Percentiles rank a stretch among this genome's conserved stretches.
phyloP scores from a whole-genome alignment of 768 basidiomycete genomes.

The Mycena metata region DNA sequence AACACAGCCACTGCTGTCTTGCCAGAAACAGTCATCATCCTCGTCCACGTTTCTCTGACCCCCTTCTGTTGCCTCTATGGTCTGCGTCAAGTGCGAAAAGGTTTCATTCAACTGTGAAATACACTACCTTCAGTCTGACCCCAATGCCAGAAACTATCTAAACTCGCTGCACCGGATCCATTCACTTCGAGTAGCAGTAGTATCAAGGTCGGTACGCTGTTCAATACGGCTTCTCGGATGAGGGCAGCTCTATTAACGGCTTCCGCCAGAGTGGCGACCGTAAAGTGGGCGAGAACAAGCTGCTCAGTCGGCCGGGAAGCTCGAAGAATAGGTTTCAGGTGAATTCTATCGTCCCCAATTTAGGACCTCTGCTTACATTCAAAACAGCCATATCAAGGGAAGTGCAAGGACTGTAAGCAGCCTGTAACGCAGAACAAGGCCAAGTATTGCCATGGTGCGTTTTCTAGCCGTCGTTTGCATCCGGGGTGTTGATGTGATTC shows the following conservation, averaged over 20 bases:
- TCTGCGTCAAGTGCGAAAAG: constrained; percentile 89
- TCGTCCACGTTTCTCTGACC: background rate
- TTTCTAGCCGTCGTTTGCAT: constrained; percentile 14
- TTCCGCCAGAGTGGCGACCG: constrained; percentile 68
- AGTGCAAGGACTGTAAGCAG: constrained; percentile 91
- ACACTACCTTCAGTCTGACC: constrained; percentile 32
- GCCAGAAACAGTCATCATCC: background rate
- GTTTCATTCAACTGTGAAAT: constrained; percentile 50
- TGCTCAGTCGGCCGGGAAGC: constrained; percentile 75
- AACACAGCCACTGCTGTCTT: constrained; percentile 7
- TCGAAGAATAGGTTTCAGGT: constrained; percentile 86
- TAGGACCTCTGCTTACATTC: constrained; percentile 35
- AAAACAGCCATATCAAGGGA: constrained; percentile 83
- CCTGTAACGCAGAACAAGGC: constrained; percentile 87
- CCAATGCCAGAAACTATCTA: constrained; percentile 84
- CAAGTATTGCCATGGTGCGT: constrained; percentile 89
- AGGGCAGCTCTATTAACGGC: constrained; percentile 82
- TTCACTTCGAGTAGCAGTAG: constrained; percentile 79
- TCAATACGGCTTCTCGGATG: constrained; percentile 91
- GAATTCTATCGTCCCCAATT: constrained; percentile 41
- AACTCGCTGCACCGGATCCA: constrained; percentile 91
- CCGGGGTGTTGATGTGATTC: constrained; percentile 22
- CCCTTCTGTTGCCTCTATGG: constrained; percentile 63
- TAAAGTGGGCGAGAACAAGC: constrained; percentile 89
- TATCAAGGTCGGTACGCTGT: constrained; percentile 88